Conservation (phyloP, 768 basidiomycete species). For the Dacryopinax spathularia region DNA sequence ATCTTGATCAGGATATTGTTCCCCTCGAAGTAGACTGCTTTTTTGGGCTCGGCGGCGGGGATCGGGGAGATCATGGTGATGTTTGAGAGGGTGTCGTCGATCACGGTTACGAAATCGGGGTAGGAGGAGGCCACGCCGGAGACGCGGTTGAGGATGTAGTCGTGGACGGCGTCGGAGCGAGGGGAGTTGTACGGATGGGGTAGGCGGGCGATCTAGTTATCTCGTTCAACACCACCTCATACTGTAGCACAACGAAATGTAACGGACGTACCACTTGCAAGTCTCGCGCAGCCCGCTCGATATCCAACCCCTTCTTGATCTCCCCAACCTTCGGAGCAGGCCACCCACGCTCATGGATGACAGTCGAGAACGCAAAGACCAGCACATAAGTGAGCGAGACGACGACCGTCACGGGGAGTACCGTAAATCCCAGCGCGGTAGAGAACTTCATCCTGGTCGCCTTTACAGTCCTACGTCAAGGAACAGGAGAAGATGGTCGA, state of each 20-base stretch:
- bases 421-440: constrained; percentile 27
- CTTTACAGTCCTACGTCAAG: no score
- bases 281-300: constrained; percentile 44
- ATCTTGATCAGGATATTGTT: constrained; percentile 51
- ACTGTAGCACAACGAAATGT: background rate
- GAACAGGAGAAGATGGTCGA: background rate
- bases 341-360: constrained; percentile 6
- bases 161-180: constrained; percentile 53
- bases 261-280: constrained; percentile 31
- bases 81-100: constrained; percentile 38
- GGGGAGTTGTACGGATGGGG: constrained; percentile 72
- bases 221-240: background rate
- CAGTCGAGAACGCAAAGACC: constrained; percentile 24
- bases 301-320: constrained; percentile 27
- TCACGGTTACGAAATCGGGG: constrained; percentile 33
- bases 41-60: constrained; percentile 34
- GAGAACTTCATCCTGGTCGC: constrained; percentile 13
- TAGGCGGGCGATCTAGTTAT: constrained; percentile 41
- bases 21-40: constrained; percentile 12
- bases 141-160: constrained; percentile 44
- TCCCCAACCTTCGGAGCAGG: background rate
- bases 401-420: constrained; percentile 34
- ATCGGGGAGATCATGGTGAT: constrained; percentile 33
- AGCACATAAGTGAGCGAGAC: constrained; percentile 35
- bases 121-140: constrained; percentile 30